Evolutionary conservation across 352 stramenopile genomes (phyloP).

Genomic region (Aphanomyces cochlioides): DNA sequence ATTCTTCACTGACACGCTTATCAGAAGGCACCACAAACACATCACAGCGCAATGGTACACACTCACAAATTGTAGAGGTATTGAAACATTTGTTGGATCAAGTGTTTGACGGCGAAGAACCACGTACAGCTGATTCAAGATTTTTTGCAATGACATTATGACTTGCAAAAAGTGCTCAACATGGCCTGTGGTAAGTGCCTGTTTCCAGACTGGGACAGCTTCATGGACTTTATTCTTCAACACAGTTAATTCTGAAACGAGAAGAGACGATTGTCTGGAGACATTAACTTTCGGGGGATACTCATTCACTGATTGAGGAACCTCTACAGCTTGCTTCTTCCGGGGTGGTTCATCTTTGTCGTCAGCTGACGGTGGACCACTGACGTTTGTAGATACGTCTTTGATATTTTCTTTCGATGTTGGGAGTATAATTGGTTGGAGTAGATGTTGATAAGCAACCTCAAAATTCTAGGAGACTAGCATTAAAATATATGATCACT

Average conservation of each 20-base stretch:
- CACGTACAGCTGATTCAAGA: background rate
- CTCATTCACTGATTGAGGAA: too few species aligned
- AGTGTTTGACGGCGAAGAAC: background rate
- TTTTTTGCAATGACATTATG: background rate
- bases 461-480: background rate
- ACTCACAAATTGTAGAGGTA: background rate
- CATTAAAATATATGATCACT: background rate
- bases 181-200: background rate
- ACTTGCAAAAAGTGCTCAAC: background rate
- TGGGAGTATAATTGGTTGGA: too few species aligned
- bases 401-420: too few species aligned
- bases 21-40: slow-evolving; percentile 1
- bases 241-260: too few species aligned
- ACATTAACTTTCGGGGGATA: too few species aligned
- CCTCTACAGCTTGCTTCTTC: background rate
- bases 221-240: too few species aligned
- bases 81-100: background rate
- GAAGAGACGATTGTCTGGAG: too few species aligned
- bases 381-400: too few species aligned
- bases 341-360: background rate
- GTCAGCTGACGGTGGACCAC: too few species aligned
- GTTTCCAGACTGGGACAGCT: background rate
- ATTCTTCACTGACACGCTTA: background rate
- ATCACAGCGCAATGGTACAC: background rate
- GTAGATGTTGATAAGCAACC: background rate